Evolutionary conservation across 2,329 filamentous ascomycete species (phyloP), one percentile per base, ranked within the genome.

Genomic region (Colletotrichum higginsianum): DNA sequence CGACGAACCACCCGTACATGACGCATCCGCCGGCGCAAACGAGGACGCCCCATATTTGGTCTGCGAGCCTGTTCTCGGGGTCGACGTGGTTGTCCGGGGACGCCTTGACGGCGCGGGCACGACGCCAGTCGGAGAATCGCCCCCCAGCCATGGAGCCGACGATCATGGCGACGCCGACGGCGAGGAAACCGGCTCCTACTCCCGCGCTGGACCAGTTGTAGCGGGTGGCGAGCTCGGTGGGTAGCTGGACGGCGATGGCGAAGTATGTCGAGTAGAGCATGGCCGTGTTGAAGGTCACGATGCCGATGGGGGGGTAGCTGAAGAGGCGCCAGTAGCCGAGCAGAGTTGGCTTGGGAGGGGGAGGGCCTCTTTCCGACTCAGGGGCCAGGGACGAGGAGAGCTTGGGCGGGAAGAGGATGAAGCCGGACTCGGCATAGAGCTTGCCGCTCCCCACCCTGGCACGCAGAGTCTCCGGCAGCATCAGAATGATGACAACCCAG

Each of bases 391-490:
- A 65, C 2, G 78, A 79, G 11, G 75, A 74, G 11, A 76, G 50
- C 26, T 67, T 75, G 2, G 75, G 77, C 0, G 77, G 75, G 18
- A 76, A 58, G 18, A 78, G 42, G 16, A 79, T 23, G 67, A 76
- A 68, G 23, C 66, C 9, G 6, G 62, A 66, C 15, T 73, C 67
- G 9, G 65, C 49, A 53, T 79, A 78, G 13, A 79, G 65, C 18
- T 75, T 73, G 18, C 84, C 84, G 65, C 85, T 84, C 5, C 85
- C 85, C 2, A 85, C 85, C 2, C 83, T 76, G 6, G 80, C 79
- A 35, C 84, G 81, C 11, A 86, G 77, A 2, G 85, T 86, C 73
- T 86, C 85, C 0, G 85, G 85, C 8, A 86, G 82, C 66, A 79
- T 80, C 63, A 85, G 73, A 23, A 79, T 38, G 57, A 79, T 75